Conservation (phyloP, 2,329 filamentous ascomycete genomes). For the Gnomoniopsis sp. region DNA sequence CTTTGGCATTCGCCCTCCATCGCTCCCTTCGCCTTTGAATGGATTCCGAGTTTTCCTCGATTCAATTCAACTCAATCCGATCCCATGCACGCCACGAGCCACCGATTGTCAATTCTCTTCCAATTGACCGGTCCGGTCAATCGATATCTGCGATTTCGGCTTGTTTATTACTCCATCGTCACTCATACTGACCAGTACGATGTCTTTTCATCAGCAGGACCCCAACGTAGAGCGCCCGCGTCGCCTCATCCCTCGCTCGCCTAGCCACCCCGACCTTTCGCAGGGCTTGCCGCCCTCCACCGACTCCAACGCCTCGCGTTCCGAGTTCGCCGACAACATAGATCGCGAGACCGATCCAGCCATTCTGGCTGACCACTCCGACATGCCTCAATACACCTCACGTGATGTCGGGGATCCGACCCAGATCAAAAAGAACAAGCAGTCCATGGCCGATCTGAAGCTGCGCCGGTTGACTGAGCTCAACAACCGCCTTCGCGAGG, state of each 20-base stretch:
- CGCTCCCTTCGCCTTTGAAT: not conserved
- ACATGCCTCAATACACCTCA: slow-evolving; percentile 65
- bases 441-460: slow-evolving; percentile 98
- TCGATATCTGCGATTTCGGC: not conserved
- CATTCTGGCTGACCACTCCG: slow-evolving; percentile 27
- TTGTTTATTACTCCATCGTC: not conserved
- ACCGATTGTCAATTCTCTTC: not conserved
- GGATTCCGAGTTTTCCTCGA: too few species aligned
- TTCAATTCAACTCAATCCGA: not conserved
- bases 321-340: slow-evolving; percentile 17
- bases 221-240: slow-evolving; percentile 7
- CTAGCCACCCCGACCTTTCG: slow-evolving; percentile 12
- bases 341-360: slow-evolving; percentile 28
- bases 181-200: slow-evolving; percentile 11
- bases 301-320: slow-evolving; percentile 17
- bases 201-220: slow-evolving; percentile 15
- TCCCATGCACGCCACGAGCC: not conserved
- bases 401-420: slow-evolving; percentile 65
- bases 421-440: slow-evolving; percentile 87
- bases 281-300: slow-evolving; percentile 7
- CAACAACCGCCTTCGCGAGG: slow-evolving; percentile 92
- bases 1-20: too few species aligned
- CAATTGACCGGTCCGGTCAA: not conserved
- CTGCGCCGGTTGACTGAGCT: slow-evolving; percentile 93
- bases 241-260: slow-evolving; percentile 8